Base-by-base conservation (phyloP, 2,329 filamentous ascomycete genomes). In the Chaetomium olivaceum region DNA sequence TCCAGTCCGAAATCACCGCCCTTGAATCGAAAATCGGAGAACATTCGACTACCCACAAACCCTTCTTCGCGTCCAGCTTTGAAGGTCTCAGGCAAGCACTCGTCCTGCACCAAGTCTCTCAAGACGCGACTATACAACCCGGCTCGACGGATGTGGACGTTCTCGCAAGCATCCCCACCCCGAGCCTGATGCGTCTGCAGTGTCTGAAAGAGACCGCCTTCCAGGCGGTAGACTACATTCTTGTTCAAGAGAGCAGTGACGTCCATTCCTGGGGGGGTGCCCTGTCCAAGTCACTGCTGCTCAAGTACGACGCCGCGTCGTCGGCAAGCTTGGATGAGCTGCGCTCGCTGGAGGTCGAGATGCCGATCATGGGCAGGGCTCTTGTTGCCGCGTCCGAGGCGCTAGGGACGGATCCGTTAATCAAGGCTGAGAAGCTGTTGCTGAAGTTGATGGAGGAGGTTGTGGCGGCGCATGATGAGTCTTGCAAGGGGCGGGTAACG, bases 301-400 rank as follows among this genome's bases (percentile, higher is more conserved):
- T 80, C 16, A 87, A 83, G 69, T 76, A 90, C 56, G 79, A 83
- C 59, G 77, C 75, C 1, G 75, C 88, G 21, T 77, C 78, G 14
- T 78, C 82, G 27, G 85, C 88, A 0, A 84, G 80, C 55, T 77
- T 92, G 48, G 82, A 82, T 55, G 85, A 87, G 51, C 77, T 92
- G 57, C 81, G 84, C 54, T 80, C 89, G 21, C 79, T 92, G 0
- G 87, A 91, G 74, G 79, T 81, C 1, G 90, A 92, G 72, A 77
- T 91, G 58, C 86, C 87, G 9, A 79, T 84, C 3, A 78, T 91
- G 66, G 86, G 85, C 11, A 80, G 81, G 54, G 82, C 86, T 63
- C 71, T 90, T 29, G 77, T 83, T 57, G 74, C 77, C 43, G 80
- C 85, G 65, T 82, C 82, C 62, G 72, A 77, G 36, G 77, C 85